Base-by-base conservation (phyloP, 371 early-diverging fungal genomes). In the Mucor mucedo region DNA sequence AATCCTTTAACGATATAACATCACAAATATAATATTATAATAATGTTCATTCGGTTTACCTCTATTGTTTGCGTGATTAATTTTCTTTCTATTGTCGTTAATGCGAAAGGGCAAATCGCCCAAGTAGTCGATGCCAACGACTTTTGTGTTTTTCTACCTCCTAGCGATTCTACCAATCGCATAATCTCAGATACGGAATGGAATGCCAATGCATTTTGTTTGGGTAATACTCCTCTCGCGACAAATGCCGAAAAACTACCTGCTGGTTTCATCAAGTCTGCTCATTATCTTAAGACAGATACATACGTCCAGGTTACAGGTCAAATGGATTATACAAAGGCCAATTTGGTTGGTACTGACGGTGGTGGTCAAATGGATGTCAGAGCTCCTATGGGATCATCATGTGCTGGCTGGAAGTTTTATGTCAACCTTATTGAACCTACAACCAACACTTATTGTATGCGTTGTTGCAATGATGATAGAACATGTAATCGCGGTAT, bases 371-470 rank as follows among this genome's bases (percentile, higher is more conserved):
- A 86, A 65, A 77, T 79, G 57, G 85, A 84, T 56, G 55, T 78
- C 33, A 76, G 72, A 58, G 83, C 81, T 16, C 84, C 86, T 49
- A 48, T 54, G 2, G 83, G 82, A 29, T 69, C 83, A 48, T 66
- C 58, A 2, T 85, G 84, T 69, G 76, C 81, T 58, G 84, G 84
- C 8, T 84, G 78, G 72, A 57, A 66, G 14, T 74, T 76, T 62
- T 86, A 70, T 63, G 84, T 86, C 48, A 79, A 83, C 65, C 66
- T 86, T 29, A 72, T 86, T 55, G 84, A 86, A 67, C 86, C 86
- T 29, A 66, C 72, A 28, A 55, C 60, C 2, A 61, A 79, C 55
- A 78, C 78, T 48, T 86, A 80, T 65, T 86, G 86, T 72, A 72
- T 86, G 63, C 82, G 86, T 47, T 85, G 84, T 66, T 87, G 87